Conservation (phyloP, 768 basidiomycete species). For the Plicaturopsis crispa region DNA sequence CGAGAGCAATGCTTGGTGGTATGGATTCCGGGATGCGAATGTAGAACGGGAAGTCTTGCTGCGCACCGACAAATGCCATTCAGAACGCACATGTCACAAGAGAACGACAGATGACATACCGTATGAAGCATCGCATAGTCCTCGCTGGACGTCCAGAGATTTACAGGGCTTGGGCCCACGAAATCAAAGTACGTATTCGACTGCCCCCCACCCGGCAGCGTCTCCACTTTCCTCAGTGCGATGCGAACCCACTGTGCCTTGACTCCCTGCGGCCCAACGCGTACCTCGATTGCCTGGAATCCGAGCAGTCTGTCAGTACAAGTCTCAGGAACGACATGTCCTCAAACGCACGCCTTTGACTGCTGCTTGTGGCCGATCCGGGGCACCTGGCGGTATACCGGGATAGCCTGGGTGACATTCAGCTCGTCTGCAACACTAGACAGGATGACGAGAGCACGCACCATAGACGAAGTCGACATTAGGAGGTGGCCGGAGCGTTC, state of each 20-base stretch:
- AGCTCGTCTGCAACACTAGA: slow-evolving; percentile 1
- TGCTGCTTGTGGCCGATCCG: slow-evolving; percentile 73
- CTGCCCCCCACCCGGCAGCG: slow-evolving; percentile 61
- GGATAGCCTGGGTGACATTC: slow-evolving; percentile 56
- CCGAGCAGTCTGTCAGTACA: slow-evolving; percentile 8
- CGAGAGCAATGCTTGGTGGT: slow-evolving; percentile 78
- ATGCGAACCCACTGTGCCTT: slow-evolving; percentile 92
- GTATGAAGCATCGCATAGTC: slow-evolving; percentile 66
- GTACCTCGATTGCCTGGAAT: slow-evolving; percentile 75
- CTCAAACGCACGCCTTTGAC: slow-evolving; percentile 78
- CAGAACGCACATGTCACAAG: slow-evolving; percentile 3
- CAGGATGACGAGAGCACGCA: slow-evolving; percentile 20
- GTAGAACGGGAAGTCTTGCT: slow-evolving; percentile 87
- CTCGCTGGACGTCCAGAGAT: slow-evolving; percentile 74
- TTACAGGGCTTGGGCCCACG: slow-evolving; percentile 76
- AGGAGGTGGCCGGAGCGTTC: slow-evolving; percentile 78
- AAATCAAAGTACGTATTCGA: slow-evolving; percentile 71
- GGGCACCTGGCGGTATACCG: slow-evolving; percentile 74
- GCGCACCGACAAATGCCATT: slow-evolving; percentile 2
- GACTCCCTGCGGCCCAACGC: slow-evolving; percentile 63
- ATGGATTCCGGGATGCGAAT: slow-evolving; percentile 91
- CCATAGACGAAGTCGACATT: slow-evolving; percentile 88
- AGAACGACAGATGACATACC: slow-evolving; percentile 29
- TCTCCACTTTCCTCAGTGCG: slow-evolving; percentile 88
- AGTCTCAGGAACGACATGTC: not conserved